Base-by-base conservation (phyloP, 2,329 filamentous ascomycete genomes). In the Mycosphaerella sp. region DNA sequence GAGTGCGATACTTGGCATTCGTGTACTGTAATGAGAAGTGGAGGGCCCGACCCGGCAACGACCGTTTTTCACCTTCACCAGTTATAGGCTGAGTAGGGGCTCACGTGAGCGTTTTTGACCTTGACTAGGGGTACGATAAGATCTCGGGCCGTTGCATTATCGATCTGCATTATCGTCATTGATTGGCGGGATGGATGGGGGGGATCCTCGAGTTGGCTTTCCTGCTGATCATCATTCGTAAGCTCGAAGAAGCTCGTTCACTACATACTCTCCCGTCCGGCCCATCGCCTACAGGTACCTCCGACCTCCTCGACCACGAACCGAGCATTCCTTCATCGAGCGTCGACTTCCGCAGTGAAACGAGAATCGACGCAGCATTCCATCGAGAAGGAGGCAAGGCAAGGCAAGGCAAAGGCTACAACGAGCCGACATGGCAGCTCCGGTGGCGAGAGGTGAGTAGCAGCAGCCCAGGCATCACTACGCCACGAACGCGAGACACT, bases 371-470 rank as follows among this genome's bases (percentile, higher is more conserved):
- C 12, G 43, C 6, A 45, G 26, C 9, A 23, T 36, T 12, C 11
- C 8, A 36, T 36, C 14, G 11, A 23, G 17, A 26, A 43, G 41
- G 23, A 21, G 1, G n/a, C 12, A 21, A 41, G 9, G 14, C n/a
- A 14, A 41, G n/a, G 26, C 11, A 23, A 21, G 26, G 42, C 11
- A 8, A 41, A n/a, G 21, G 21, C 21, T 21, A 21, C 21, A 21
- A 21, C 21, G 21, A 21, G 21, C 21, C 21, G 40, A 42, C 8
- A 51, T 51, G 39, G 55, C 55, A 40, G 51, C 55, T 17, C 45
- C 52, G 39, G 55, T 53, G 42, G 55, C 55, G 31, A 57, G 54
- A 45, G 55, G 55, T 53, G 45, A 54, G 55, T 50, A 49, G 23
- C 40, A 44, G 14, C 14, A 42, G 11, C 21, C 21, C 21, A 21